Evolutionary conservation across 495 filamentous ascomycete species (phyloP).

Genomic region (Podospora didyma): DNA sequence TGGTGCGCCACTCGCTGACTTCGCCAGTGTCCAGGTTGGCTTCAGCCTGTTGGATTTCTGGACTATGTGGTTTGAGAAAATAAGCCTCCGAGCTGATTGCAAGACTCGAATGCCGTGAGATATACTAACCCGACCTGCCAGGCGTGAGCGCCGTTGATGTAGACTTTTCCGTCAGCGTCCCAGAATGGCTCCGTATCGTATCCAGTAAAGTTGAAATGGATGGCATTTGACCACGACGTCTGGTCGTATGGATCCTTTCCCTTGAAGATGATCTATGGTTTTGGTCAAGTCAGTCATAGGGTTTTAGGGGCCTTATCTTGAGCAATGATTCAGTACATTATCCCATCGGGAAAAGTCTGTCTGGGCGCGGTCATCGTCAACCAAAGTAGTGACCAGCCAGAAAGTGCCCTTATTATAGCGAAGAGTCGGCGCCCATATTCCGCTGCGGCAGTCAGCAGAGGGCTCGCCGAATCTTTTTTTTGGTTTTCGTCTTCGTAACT

Average conservation of each 20-base stretch:
- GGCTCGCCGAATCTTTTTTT: neutral
- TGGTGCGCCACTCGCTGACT: slow-evolving; percentile 32
- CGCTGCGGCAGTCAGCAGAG: slow-evolving; percentile 15
- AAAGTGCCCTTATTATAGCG: slow-evolving; percentile 35
- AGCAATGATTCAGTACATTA: slow-evolving; percentile 21
- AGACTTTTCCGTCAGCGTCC: slow-evolving; percentile 47
- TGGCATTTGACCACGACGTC: slow-evolving; percentile 32
- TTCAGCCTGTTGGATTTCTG: slow-evolving; percentile 35
- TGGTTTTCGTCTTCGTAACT: neutral
- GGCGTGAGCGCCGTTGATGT: slow-evolving; percentile 42
- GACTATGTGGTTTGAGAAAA: slow-evolving; percentile 17
- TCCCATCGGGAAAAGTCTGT: slow-evolving; percentile 37
- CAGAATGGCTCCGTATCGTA: slow-evolving; percentile 46
- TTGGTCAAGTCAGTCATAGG: neutral
- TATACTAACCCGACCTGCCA: slow-evolving; percentile 36
- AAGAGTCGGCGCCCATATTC: slow-evolving; percentile 41
- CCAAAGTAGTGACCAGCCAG: slow-evolving; percentile 40
- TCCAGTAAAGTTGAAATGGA: slow-evolving; percentile 39
- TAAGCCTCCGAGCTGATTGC: neutral
- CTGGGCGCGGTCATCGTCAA: slow-evolving; percentile 35
- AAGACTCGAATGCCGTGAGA: neutral
- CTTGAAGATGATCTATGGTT: slow-evolving; percentile 37
- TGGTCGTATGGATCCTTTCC: slow-evolving; percentile 31
- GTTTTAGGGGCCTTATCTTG: too few relatives aligned
- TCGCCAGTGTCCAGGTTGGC: slow-evolving; percentile 34